A percentile compares a stretch with the other conserved stretches of the same genome.
Conservation (phyloP, 2,329 filamentous ascomycete species). For the Parafenestella ontariensis region DNA sequence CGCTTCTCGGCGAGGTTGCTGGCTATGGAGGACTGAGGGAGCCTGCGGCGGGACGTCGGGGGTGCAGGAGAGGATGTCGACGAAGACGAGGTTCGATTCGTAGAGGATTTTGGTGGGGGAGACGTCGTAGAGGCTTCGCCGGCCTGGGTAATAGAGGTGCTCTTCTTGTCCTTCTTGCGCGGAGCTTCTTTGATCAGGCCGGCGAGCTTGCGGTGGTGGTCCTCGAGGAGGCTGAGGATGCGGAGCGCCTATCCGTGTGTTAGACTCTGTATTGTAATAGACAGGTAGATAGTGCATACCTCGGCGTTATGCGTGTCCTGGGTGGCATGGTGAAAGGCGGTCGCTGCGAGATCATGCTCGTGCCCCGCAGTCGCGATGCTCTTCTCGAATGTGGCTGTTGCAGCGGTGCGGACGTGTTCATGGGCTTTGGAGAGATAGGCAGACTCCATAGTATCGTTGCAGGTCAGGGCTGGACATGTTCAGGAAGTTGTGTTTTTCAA, state of each 20-base stretch:
- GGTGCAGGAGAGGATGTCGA: conserved; percentile 47
- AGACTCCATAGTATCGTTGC: conserved; percentile 65
- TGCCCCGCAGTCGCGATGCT: conserved; percentile 83
- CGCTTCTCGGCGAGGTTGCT: conserved; percentile 86
- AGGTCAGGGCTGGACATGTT: conserved; percentile 10
- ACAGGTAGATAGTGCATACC: conserved; percentile 43
- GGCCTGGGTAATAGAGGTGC: conserved; percentile 9
- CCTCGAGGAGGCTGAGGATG: conserved; percentile 82
- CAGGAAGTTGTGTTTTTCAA: background rate
- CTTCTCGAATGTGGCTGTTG: conserved; percentile 70
- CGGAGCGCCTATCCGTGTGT: conserved; percentile 69
- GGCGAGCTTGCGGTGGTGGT: conserved; percentile 85
- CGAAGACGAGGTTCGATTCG: conserved; percentile 37
- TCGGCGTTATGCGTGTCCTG: conserved; percentile 69
- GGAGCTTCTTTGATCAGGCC: conserved; percentile 76
- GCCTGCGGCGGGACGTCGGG: conserved; percentile 53
- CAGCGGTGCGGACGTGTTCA: conserved; percentile 85
- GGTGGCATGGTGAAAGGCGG: conserved; percentile 86
- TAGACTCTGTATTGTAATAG: conserved; percentile 22
- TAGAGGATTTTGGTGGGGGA: conserved; percentile 23
- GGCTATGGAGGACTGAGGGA: conserved; percentile 79
- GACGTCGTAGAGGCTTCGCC: conserved; percentile 18
- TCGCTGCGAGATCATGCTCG: conserved; percentile 86
- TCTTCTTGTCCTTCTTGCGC: conserved; percentile 40
- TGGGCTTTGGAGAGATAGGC: conserved; percentile 79